Evolutionary conservation across 768 basidiomycete genomes (phyloP), one percentile per base, ranked within the genome.

Genomic region (Leccinum rimulosum): DNA sequence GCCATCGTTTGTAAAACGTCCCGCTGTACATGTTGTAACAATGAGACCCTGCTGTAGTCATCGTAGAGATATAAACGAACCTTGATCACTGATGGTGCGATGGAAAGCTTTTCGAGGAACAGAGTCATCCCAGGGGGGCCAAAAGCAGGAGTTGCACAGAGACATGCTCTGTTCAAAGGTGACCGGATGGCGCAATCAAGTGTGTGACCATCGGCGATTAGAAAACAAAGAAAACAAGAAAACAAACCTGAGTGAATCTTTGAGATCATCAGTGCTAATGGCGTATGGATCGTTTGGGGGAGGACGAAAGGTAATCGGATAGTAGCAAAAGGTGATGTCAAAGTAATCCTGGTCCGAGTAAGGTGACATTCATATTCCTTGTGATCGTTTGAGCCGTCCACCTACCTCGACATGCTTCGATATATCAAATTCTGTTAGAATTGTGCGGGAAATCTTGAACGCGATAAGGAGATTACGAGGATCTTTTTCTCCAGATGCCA

Each of bases 401-500:
- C 83, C 61, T 66, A 94, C 96, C 77, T 98, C 95, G 36, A 93
- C 78, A 59, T 84, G 79, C 38, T 81, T 76, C 17, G 82, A 75
- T 35, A 93, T 82, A 60, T 97, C 89, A 65, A 98, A 98, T 62
- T 98, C 94, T 35, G 93, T 83, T 6, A 95, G 72, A 38, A 98
- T 80, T 8, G 93, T 88, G n/a, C 86, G 82, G 56, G 85, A 88
- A 58, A 98, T 91, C 5, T 89, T 86, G 70, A 98, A 99, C 28
- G 91, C 91, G 11, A 96, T 67, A 63, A 97, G 79, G 8, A 99
- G 79, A 74, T 98, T 99, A 17, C 97, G 81, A 31, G 97, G 97
- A 70, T 99, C 97, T 68, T 98, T 98, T 75, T 99, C 97, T 15
- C 95, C 95, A 57, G 97, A 91, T 4, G 86, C 94, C n/a, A 98